Percentiles rank a stretch among this genome's conserved stretches.
Evolutionary conservation across 345 rosid species (phyloP).

Genomic region (Populus simonii): DNA sequence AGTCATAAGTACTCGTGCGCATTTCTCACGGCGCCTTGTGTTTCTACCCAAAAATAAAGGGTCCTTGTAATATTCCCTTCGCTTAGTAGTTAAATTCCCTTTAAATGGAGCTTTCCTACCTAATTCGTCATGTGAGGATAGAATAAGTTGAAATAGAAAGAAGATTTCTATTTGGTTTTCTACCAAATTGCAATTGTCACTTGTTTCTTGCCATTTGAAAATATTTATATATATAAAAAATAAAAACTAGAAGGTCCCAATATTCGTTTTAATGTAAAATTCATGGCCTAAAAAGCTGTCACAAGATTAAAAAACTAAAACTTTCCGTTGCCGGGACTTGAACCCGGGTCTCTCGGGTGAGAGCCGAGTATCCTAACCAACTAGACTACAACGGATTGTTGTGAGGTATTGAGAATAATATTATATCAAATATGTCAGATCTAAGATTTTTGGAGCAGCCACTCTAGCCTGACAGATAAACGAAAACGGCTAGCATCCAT

Average conservation of each 20-base stretch:
- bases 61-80: neutral
- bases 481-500: neutral
- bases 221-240: too few species aligned
- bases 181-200: too few species aligned
- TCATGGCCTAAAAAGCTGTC: neutral
- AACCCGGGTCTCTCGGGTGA: conserved; percentile 76
- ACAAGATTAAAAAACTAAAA: accelerated
- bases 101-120: neutral
- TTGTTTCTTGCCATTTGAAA: too few species aligned
- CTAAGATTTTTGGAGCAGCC: too few species aligned
- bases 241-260: too few species aligned
- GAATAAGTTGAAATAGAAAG: too few species aligned
- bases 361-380: conserved; percentile 77
- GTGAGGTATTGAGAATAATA: accelerated
- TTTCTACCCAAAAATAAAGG: too few species aligned
- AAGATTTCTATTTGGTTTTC: too few species aligned
- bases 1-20: neutral
- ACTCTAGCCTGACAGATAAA: accelerated
- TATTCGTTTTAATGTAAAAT: too few species aligned
- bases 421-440: accelerated
- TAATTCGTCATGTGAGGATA: neutral
- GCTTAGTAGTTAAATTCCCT: neutral
- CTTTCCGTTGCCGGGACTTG: conserved; percentile 61
- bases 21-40: neutral
- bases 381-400: conserved; percentile 44